Conservation (phyloP, 2,329 filamentous ascomycete species). For the Camillea tinctor region DNA sequence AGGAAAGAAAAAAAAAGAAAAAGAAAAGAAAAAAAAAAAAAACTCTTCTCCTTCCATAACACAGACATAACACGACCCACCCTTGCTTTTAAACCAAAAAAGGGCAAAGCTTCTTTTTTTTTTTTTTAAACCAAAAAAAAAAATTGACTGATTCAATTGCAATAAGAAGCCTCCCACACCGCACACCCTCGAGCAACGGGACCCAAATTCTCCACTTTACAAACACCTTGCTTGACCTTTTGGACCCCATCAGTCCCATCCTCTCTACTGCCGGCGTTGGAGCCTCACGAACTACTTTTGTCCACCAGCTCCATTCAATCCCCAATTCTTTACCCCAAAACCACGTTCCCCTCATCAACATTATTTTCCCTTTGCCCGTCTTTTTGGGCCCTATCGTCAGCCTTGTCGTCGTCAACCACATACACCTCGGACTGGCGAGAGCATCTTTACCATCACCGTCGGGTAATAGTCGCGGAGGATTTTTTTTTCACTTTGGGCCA, state of each 20-base stretch:
- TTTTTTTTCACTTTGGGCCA: conserved; percentile 19
- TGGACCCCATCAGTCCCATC: conserved; percentile 34
- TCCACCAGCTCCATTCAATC: conserved; percentile 34
- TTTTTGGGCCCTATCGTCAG: conserved; percentile 23
- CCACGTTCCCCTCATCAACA: conserved; percentile 32
- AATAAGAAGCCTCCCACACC: conserved; percentile 35
- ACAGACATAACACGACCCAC: too few species aligned
- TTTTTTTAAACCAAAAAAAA: background rate
- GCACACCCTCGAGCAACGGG: conserved; percentile 32
- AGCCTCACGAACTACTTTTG: conserved; percentile 36
- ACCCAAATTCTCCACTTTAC: conserved; percentile 37
- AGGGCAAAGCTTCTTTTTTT: background rate
- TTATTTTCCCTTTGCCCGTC: conserved; percentile 20
- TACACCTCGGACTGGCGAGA: conserved; percentile 26
- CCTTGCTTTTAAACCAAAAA: too few species aligned
- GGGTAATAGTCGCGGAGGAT: conserved; percentile 34
- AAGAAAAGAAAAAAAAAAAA: too few species aligned
- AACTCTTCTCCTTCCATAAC: too few species aligned
- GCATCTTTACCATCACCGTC: conserved; percentile 24
- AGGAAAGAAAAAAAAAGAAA: conserved; percentile 5
- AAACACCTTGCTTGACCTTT: conserved; percentile 27
- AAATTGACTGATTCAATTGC: conserved; percentile 24
- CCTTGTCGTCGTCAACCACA: conserved; percentile 23
- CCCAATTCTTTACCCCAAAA: conserved; percentile 38
- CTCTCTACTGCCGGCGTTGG: conserved; percentile 31